Percentiles rank a stretch among this genome's conserved stretches.
Evolutionary conservation across 2,329 filamentous ascomycete species (phyloP).

Genomic region (Fusarium humuli): DNA sequence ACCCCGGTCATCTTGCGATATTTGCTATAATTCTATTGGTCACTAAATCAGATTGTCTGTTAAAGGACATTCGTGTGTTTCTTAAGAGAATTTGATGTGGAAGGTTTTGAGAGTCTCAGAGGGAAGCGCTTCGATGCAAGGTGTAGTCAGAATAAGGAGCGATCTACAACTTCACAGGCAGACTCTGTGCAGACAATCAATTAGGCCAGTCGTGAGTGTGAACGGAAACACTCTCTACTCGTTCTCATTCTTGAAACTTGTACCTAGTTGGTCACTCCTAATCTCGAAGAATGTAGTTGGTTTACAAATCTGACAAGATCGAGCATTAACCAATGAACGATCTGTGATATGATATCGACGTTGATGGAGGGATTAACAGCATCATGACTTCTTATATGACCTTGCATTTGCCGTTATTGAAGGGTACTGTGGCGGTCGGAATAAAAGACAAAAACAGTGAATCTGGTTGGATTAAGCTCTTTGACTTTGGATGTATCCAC

Average conservation of each 20-base stretch:
- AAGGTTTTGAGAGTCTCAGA: neutral
- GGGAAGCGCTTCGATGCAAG: conserved; percentile 2
- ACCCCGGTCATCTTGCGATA: neutral
- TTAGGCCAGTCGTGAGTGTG: neutral
- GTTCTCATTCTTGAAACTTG: neutral
- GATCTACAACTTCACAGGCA: neutral
- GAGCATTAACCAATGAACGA: neutral
- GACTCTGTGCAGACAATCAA: too few species aligned
- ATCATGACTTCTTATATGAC: neutral
- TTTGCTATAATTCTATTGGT: neutral
- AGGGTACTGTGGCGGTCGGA: conserved; percentile 11
- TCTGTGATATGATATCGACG: neutral
- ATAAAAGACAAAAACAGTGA: neutral
- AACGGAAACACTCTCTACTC: neutral
- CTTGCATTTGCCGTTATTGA: neutral
- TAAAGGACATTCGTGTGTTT: conserved; percentile 15
- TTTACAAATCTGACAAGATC: neutral
- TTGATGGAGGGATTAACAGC: neutral
- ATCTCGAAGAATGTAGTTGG: neutral
- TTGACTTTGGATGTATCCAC: conserved; percentile 16
- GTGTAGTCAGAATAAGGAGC: neutral
- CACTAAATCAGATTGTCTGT: neutral
- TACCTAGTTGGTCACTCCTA: neutral
- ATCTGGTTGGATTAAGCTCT: conserved; percentile 26
- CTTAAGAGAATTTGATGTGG: neutral